Evolutionary conservation across 2,329 filamentous ascomycete species (phyloP).

Genomic region (Fusarium tjaetaba): DNA sequence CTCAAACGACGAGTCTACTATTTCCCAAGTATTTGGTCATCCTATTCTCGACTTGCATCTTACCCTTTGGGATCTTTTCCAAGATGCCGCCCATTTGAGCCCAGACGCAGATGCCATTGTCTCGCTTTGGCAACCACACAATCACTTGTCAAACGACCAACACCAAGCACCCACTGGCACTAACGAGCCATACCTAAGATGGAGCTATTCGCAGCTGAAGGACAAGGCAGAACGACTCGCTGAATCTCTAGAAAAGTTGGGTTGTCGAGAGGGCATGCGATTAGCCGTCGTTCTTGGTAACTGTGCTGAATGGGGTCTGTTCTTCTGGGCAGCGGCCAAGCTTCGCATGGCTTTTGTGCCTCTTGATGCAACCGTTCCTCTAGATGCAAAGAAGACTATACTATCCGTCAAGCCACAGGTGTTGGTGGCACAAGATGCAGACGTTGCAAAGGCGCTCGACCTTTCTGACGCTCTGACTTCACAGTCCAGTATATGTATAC

Average conservation of each 20-base stretch:
- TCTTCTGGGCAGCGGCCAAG: conserved; percentile 51
- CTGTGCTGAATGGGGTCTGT: conserved; percentile 52
- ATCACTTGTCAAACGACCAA: conserved; percentile 1
- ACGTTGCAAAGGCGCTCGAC: conserved; percentile 32
- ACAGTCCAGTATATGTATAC: conserved; percentile 27
- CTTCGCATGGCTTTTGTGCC: conserved; percentile 50
- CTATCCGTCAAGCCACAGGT: conserved; percentile 41
- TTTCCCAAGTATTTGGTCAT: conserved; percentile 46
- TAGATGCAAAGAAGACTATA: conserved; percentile 41
- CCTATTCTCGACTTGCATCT: conserved; percentile 43
- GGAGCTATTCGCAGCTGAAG: conserved; percentile 46
- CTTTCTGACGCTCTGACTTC: background rate
- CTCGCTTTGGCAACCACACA: conserved; percentile 47
- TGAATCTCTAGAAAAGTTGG: conserved; percentile 30
- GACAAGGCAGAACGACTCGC: conserved; percentile 42
- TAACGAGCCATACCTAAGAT: conserved; percentile 38
- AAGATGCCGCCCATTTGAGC: conserved; percentile 38
- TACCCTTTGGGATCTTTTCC: conserved; percentile 49
- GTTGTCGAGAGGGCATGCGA: conserved; percentile 44
- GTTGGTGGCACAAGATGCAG: conserved; percentile 48
- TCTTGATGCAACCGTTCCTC: conserved; percentile 45
- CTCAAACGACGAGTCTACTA: background rate
- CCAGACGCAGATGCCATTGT: conserved; percentile 50
- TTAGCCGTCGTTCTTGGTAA: conserved; percentile 49
- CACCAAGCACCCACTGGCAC: background rate